These are phyloP conservation scores for Hymenochaete sp. DNA, from an alignment of 1,284 basidiomycete species.

Conservation along the genomic window DNA sequence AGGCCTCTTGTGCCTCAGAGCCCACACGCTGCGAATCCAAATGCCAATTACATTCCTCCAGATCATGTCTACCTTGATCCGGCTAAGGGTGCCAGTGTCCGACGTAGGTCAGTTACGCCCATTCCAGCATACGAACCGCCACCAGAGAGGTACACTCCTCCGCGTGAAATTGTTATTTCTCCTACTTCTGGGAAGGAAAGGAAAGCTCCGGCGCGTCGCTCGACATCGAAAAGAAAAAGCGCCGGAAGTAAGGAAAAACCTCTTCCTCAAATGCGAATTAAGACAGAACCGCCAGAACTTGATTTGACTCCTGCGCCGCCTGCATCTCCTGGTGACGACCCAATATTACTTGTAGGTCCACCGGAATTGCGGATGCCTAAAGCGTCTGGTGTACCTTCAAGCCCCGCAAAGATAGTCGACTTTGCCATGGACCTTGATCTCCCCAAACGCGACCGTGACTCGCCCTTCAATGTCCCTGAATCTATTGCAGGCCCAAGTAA, in stretches of 20 bases:
- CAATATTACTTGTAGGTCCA: conserved; percentile 48
- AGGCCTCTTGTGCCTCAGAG: conserved; percentile 29
- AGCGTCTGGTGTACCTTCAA: conserved; percentile 7
- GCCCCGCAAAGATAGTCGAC: conserved; percentile 4
- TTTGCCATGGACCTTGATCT: conserved; percentile 19
- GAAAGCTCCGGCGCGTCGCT: conserved; percentile 24
- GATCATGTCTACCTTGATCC: conserved; percentile 21
- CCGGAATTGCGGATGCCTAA: conserved; percentile 17
- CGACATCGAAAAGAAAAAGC: conserved; percentile 20
- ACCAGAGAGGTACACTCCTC: conserved; percentile 56
- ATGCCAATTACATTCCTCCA: conserved; percentile 42
- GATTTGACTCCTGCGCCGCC: conserved; percentile 55
- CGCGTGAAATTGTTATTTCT: conserved; percentile 46
- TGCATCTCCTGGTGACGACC: conserved; percentile 65
- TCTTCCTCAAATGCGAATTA: conserved; percentile 31
- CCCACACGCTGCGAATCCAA: conserved; percentile 39
- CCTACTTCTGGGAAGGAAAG: conserved; percentile 27
- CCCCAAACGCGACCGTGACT: conserved; percentile 10
- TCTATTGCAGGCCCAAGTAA: background rate
- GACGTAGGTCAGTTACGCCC: conserved; percentile 36
- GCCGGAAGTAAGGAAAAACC: conserved; percentile 24
- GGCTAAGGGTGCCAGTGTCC: conserved; percentile 18
- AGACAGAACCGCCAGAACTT: conserved; percentile 57
- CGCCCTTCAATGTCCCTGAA: background rate
- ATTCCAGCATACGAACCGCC: conserved; percentile 57